Percentiles rank a stretch among this genome's conserved stretches.
phyloP scores from a whole-genome alignment of 805 yeast genomes.

The Kurtzmaniella cleridarum region DNA sequence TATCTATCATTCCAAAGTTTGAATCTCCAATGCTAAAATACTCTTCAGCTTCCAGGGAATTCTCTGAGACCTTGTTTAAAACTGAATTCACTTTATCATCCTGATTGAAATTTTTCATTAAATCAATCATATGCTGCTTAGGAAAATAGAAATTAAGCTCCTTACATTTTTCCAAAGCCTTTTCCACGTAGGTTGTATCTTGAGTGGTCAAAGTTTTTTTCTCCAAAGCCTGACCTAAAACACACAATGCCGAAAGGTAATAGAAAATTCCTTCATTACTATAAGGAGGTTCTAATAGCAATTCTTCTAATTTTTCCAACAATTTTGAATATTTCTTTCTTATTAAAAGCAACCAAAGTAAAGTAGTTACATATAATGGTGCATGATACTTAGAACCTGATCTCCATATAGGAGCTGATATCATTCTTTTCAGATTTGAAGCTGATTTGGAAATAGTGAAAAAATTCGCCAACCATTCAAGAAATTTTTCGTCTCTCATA shows the following conservation, averaged over 20 bases:
- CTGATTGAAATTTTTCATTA: not conserved
- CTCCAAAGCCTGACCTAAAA: constrained; percentile 16
- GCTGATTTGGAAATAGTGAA: constrained; percentile 12
- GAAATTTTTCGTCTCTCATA: constrained; percentile 26
- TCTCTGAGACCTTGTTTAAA: not conserved
- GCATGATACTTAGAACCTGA: constrained; percentile 35
- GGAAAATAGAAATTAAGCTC: constrained; percentile 21
- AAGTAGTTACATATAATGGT: constrained; percentile 35
- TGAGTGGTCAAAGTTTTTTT: not conserved
- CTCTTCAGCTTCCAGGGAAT: not conserved
- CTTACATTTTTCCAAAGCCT: constrained; percentile 17
- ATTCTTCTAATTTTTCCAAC: constrained; percentile 28
- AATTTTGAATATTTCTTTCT: constrained; percentile 30
- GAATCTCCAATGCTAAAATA: not conserved
- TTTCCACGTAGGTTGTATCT: constrained; percentile 4
- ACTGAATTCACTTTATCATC: not conserved
- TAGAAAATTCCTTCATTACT: constrained; percentile 35
- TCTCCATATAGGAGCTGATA: constrained; percentile 33
- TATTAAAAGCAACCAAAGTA: constrained; percentile 38
- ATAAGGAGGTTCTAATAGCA: constrained; percentile 40
- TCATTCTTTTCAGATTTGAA: constrained; percentile 3
- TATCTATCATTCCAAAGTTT: not conserved
- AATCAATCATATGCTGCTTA: constrained; percentile 5
- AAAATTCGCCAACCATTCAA: constrained; percentile 31
- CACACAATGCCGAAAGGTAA: constrained; percentile 29